Evolutionary conservation across 441 rosid species (phyloP).

Genomic region (Pelargonium cotyledonis): DNA sequence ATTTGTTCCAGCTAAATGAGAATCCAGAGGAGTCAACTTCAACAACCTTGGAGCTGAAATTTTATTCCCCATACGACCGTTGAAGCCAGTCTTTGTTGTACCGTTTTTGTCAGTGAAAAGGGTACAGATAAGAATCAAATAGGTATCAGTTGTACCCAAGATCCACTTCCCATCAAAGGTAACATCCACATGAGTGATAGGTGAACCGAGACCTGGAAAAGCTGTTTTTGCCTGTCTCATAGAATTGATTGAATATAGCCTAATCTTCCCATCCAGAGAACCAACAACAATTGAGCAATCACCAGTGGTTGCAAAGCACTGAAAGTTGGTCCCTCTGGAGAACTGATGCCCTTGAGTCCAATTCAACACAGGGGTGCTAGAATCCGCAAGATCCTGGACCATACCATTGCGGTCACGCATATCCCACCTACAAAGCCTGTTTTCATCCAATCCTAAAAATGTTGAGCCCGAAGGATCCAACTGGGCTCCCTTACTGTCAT

Average conservation of each 20-base stretch:
- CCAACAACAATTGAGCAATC: conserved; percentile 95
- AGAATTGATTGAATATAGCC: conserved; percentile 67
- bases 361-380: conserved; percentile 62
- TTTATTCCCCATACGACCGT: conserved; percentile 90
- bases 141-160: conserved; percentile 88
- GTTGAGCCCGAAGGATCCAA: conserved; percentile 93
- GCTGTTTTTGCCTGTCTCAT: conserved; percentile 97
- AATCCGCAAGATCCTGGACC: conserved; percentile 77
- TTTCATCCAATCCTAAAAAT: conserved; percentile 86
- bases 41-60: conserved; percentile 90
- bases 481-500: conserved; percentile 89
- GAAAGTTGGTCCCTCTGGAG: conserved; percentile 89
- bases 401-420: conserved; percentile 88
- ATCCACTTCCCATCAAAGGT: conserved; percentile 96
- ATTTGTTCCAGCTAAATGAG: conserved; percentile 74
- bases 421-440: conserved; percentile 95
- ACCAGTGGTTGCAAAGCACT: conserved; percentile 90
- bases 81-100: conserved; percentile 74
- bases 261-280: conserved; percentile 88
- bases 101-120: conserved; percentile 81
- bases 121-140: conserved; percentile 77
- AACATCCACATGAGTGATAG: conserved; percentile 86
- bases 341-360: conserved; percentile 96
- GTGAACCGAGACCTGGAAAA: conserved; percentile 97
- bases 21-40: conserved; percentile 77